A percentile compares a stretch with the other conserved stretches of the same genome.
These are phyloP conservation scores for Verticillium tricorpus DNA, from an alignment of 2,329 filamentous ascomycete species.

Conservation along the genomic window DNA sequence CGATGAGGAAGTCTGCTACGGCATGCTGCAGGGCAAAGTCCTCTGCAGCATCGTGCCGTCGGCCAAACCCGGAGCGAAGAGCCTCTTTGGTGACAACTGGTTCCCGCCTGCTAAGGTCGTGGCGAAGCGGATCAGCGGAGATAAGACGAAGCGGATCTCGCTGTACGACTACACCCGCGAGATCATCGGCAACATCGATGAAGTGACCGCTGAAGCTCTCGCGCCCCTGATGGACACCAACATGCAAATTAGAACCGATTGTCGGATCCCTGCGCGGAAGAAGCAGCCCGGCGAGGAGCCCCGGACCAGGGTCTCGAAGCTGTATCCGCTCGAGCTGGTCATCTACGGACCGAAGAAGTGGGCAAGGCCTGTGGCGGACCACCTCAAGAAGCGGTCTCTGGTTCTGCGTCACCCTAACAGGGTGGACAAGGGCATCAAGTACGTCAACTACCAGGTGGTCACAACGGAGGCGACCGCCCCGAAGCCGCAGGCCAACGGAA, in stretches of 20 bases:
- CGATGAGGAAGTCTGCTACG: constrained; percentile 74
- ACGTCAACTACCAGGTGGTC: constrained; percentile 57
- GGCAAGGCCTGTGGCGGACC: constrained; percentile 60
- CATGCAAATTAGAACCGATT: constrained; percentile 63
- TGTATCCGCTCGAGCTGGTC: constrained; percentile 65
- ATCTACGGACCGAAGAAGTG: constrained; percentile 72
- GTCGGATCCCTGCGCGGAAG: constrained; percentile 64
- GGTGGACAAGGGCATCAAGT: constrained; percentile 62
- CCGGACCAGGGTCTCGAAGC: constrained; percentile 56
- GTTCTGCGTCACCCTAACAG: constrained; percentile 48
- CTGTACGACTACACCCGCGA: constrained; percentile 67
- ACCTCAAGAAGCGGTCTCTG: constrained; percentile 61
- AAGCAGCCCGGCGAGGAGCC: constrained; percentile 59
- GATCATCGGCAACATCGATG: constrained; percentile 73
- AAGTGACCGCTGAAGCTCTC: constrained; percentile 61
- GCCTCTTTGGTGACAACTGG: constrained; percentile 51
- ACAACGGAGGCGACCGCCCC: neutral
- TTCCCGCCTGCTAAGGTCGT: constrained; percentile 74
- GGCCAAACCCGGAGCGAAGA: constrained; percentile 58
- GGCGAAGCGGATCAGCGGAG: constrained; percentile 55
- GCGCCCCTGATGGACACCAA: constrained; percentile 68
- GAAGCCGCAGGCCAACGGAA: constrained; percentile 49
- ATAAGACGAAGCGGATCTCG: constrained; percentile 57
- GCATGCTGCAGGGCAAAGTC: constrained; percentile 66
- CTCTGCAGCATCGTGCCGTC: constrained; percentile 65